Conservation (phyloP, 2,329 filamentous ascomycete genomes). For the Aspergillus versicolor region DNA sequence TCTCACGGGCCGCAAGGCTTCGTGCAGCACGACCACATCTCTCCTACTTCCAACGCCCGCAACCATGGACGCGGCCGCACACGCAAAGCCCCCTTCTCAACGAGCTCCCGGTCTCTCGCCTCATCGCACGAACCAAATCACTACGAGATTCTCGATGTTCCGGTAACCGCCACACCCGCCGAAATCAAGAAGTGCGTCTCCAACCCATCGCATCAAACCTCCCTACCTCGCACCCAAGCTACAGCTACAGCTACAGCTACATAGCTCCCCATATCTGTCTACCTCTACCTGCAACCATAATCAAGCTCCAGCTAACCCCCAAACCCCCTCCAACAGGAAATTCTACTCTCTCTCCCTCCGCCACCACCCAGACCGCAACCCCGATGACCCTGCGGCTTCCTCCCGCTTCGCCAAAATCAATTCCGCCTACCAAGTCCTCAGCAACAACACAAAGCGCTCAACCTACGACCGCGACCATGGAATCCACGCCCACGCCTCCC, state of each 20-base stretch:
- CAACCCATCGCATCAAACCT: neutral
- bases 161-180: slow-evolving; percentile 63
- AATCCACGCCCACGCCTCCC: slow-evolving; percentile 23
- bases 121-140: slow-evolving; percentile 56
- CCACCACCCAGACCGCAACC: slow-evolving; percentile 92
- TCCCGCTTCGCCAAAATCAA: slow-evolving; percentile 78
- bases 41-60: neutral
- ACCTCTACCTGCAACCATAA: too few species aligned
- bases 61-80: neutral
- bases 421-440: slow-evolving; percentile 78
- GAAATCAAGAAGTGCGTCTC: slow-evolving; percentile 80
- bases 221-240: neutral
- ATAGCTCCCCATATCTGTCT: neutral
- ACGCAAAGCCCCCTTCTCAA: slow-evolving; percentile 44
- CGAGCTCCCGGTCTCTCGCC: slow-evolving; percentile 23
- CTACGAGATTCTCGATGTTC: slow-evolving; percentile 79
- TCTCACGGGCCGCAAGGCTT: neutral
- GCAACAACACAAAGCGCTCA: slow-evolving; percentile 69
- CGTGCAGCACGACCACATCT: neutral
- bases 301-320: neutral
- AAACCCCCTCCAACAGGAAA: slow-evolving; percentile 36
- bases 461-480: slow-evolving; percentile 69
- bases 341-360: slow-evolving; percentile 91
- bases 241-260: neutral
- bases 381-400: slow-evolving; percentile 67